Evolutionary conservation across 495 filamentous ascomycete genomes (phyloP).

Genomic region (Talaromyces borbonicus): DNA sequence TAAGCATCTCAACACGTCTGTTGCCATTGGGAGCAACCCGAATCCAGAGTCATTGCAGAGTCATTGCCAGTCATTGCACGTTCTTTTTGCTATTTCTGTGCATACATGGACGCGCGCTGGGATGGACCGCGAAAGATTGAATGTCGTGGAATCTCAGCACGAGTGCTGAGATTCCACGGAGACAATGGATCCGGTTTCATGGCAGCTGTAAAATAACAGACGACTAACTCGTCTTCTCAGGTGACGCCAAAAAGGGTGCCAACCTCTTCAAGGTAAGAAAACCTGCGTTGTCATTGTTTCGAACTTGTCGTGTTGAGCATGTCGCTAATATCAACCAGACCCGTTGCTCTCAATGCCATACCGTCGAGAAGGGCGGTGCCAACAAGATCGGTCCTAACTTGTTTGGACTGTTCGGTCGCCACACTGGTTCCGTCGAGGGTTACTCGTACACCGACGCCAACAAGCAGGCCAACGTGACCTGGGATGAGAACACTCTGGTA

Average conservation of each 20-base stretch:
- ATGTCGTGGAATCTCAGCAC: too few species aligned
- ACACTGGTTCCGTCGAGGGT: conserved; percentile 82
- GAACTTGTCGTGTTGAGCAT: neutral
- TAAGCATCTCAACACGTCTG: neutral
- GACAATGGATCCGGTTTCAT: neutral
- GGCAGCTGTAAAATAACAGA: neutral
- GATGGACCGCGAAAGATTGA: too few species aligned
- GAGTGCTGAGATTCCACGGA: too few species aligned
- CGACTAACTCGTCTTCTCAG: conserved; percentile 32
- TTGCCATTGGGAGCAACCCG: too few species aligned
- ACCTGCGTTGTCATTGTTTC: neutral
- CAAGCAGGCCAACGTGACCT: conserved; percentile 87
- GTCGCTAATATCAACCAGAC: conserved; percentile 41
- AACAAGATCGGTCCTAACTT: conserved; percentile 98
- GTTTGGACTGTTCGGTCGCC: conserved; percentile 94
- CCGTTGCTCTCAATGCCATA: conserved; percentile 98
- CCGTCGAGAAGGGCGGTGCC: conserved; percentile 70
- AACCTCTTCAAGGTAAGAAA: conserved; percentile 83
- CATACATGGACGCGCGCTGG: too few species aligned
- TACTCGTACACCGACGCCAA: conserved; percentile 99
- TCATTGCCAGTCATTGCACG: too few species aligned
- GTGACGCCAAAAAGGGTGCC: conserved; percentile 93
- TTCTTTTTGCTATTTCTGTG: too few species aligned
- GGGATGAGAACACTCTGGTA: conserved; percentile 84
- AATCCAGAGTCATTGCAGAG: too few species aligned